Evolutionary conservation across 148 eudicot species (phyloP).

Genomic region (Talinum fruticosum): DNA sequence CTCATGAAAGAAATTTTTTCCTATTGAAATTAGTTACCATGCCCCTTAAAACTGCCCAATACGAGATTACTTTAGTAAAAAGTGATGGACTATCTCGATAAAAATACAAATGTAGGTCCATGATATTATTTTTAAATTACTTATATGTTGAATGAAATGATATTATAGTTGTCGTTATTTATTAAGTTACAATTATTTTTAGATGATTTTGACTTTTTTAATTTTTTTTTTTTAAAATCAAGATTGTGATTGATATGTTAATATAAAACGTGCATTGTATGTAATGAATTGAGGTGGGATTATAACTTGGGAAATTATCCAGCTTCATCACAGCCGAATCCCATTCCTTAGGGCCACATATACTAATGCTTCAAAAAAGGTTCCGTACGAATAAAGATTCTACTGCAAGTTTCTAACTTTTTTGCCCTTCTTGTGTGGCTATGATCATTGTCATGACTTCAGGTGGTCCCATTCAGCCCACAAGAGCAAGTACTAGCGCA

Average conservation of each 20-base stretch:
- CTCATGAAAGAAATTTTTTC: neutral
- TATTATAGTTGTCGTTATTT: too few species aligned
- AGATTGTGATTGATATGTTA: neutral
- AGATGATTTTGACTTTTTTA: neutral
- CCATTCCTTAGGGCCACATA: too few species aligned
- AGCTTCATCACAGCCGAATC: neutral
- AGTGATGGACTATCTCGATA: too few species aligned
- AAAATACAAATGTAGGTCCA: too few species aligned
- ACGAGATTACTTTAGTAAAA: neutral
- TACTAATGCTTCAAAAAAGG: too few species aligned
- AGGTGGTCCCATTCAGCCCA: constrained; percentile 62
- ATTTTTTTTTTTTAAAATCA: neutral
- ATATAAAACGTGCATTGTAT: neutral
- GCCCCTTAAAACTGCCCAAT: neutral
- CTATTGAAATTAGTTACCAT: neutral
- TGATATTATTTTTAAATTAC: too few species aligned
- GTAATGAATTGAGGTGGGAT: neutral
- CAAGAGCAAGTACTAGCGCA: constrained; percentile 74
- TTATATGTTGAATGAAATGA: too few species aligned
- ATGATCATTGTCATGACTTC: neutral
- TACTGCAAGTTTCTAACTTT: neutral
- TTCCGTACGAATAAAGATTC: too few species aligned
- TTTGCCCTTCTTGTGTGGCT: neutral
- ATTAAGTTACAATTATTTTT: too few species aligned
- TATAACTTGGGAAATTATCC: neutral